Percentiles rank a stretch among this genome's conserved stretches.
Evolutionary conservation across 73 alveolate genomes (phyloP).

Genomic region (Paramecium biaurelia): DNA sequence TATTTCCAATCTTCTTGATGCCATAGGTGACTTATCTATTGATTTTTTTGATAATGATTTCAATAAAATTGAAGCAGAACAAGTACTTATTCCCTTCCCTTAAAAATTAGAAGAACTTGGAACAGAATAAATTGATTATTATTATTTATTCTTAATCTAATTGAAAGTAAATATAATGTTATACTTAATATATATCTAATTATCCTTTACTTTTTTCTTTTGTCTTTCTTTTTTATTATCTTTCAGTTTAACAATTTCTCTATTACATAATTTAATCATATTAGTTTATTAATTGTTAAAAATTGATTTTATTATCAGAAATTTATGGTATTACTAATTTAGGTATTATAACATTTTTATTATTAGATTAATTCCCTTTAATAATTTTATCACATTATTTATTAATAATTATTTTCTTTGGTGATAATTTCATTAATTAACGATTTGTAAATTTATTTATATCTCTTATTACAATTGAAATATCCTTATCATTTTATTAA

Average conservation of each 20-base stretch:
- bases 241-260: background rate
- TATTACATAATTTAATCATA: background rate
- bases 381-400: background rate
- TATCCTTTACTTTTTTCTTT: background rate
- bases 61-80: conserved; percentile 40
- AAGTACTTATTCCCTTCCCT: background rate
- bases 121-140: background rate
- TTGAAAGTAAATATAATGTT: background rate
- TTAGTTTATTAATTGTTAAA: background rate
- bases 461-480: background rate
- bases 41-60: conserved; percentile 16
- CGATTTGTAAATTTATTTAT: background rate
- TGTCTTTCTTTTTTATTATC: background rate
- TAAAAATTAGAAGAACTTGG: conserved; percentile 3
- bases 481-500: background rate
- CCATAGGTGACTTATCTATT: background rate
- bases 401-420: background rate
- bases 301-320: background rate
- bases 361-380: background rate
- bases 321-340: background rate
- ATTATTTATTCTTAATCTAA: background rate
- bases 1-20: conserved; percentile 24
- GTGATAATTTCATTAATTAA: background rate
- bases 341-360: background rate
- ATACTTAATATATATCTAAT: background rate